These are phyloP conservation scores for Cydonia oblonga DNA, from an alignment of 331 rosid genomes.

Conservation along the genomic window DNA sequence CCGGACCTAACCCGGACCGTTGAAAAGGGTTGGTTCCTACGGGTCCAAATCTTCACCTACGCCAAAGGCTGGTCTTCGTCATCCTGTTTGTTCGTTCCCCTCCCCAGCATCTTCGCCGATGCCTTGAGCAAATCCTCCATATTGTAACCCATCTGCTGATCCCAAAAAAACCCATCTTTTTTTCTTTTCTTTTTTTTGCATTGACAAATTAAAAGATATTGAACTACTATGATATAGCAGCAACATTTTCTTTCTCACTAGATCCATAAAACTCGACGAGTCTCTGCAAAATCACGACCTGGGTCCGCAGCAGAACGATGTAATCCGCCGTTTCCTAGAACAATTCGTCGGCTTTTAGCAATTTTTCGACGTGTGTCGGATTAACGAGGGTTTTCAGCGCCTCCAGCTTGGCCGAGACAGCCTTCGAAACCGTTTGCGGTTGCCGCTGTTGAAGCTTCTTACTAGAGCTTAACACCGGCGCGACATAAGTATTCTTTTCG, in stretches of 20 bases:
- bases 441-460: conserved; percentile 23
- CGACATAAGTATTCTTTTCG: conserved; percentile 4
- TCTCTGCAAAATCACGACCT: conserved; percentile 60
- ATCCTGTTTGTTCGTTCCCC: no score
- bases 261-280: conserved; percentile 50
- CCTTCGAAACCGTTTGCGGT: conserved; percentile 9
- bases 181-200: background rate
- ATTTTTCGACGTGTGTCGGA: conserved; percentile 19
- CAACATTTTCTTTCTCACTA: conserved; percentile 17
- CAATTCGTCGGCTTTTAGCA: conserved; percentile 44
- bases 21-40: no score
- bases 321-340: conserved; percentile 84
- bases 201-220: background rate
- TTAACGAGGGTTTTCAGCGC: conserved; percentile 35
- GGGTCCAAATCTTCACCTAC: no score
- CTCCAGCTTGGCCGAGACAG: conserved; percentile 36
- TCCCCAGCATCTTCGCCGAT: conserved; percentile 77
- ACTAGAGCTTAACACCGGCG: conserved; percentile 19
- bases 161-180: background rate
- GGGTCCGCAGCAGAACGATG: conserved; percentile 55
- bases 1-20: no score
- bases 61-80: no score
- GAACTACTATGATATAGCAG: conserved; percentile 25
- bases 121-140: conserved; percentile 80
- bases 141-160: conserved; percentile 69